These are phyloP conservation scores for Cardamine chenopodiifolia DNA, from an alignment of 345 rosid genomes.

Conservation along the genomic window DNA sequence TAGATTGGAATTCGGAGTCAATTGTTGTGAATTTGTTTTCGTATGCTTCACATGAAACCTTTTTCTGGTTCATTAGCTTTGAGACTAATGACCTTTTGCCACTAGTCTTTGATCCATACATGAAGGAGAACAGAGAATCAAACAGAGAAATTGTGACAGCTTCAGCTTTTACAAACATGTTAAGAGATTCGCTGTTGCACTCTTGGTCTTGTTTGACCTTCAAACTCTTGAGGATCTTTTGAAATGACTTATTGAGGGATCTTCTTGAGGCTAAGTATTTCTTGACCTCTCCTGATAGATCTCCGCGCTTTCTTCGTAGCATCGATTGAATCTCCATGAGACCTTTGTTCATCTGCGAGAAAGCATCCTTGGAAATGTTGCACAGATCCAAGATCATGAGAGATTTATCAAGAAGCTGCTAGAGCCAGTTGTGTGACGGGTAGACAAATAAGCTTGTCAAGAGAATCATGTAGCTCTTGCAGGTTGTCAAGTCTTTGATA, in stretches of 20 bases:
- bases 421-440: conserved; percentile 20
- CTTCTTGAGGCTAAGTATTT: conserved; percentile 31
- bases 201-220: conserved; percentile 10
- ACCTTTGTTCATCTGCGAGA: conserved; percentile 40
- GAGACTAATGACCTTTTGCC: conserved; percentile 23
- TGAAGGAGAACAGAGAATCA: conserved; percentile 38
- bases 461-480: too few relatives aligned
- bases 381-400: conserved; percentile 40
- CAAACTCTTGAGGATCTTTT: conserved; percentile 15
- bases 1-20: conserved; percentile 31
- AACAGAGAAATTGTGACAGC: conserved; percentile 27
- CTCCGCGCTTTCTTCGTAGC: conserved; percentile 28
- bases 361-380: conserved; percentile 38
- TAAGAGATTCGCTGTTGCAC: background rate
- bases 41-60: background rate
- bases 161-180: conserved; percentile 40
- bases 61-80: conserved; percentile 25
- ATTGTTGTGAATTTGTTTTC: conserved; percentile 24
- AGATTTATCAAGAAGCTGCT: conserved; percentile 44
- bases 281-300: background rate
- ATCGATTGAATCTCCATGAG: conserved; percentile 39
- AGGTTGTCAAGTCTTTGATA: too few relatives aligned
- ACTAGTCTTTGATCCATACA: conserved; percentile 25
- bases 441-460: too few relatives aligned
- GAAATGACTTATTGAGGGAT: conserved; percentile 26